A percentile compares a stretch with the other conserved stretches of the same genome.
phyloP scores from a whole-genome alignment of 805 yeast genomes.

The Metschnikowia sp. region DNA sequence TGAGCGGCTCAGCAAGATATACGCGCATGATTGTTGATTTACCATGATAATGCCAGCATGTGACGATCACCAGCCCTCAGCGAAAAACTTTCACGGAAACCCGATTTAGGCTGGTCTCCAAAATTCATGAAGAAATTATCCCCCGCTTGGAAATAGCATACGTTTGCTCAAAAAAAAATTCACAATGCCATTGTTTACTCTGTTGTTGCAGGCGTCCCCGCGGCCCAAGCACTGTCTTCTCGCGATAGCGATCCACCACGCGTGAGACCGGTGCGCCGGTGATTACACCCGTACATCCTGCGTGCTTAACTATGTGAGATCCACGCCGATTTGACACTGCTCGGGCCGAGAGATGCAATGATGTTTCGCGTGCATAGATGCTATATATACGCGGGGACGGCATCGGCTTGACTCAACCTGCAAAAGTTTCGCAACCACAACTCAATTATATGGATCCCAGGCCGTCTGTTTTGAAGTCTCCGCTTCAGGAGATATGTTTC shows the following conservation, averaged over 20 bases:
- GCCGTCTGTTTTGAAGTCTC: conserved; percentile 10
- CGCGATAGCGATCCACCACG: neutral
- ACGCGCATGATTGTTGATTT: too few species aligned
- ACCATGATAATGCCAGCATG: too few species aligned
- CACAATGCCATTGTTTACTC: too few species aligned
- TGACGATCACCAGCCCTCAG: too few species aligned
- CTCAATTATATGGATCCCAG: conserved; percentile 9
- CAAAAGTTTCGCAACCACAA: neutral
- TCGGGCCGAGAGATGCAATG: conserved; percentile 11
- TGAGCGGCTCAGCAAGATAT: too few species aligned
- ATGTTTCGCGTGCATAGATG: conserved; percentile 4
- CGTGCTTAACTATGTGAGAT: neutral
- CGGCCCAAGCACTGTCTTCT: neutral
- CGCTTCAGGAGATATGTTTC: conserved; percentile 12
- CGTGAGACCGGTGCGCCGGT: neutral
- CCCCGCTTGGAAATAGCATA: too few species aligned
- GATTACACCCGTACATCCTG: conserved; percentile 4
- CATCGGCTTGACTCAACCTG: neutral
- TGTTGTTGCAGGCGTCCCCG: too few species aligned
- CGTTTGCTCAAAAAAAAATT: too few species aligned
- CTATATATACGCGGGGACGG: neutral
- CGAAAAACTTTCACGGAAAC: too few species aligned
- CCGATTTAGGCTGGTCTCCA: too few species aligned
- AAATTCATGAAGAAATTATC: too few species aligned
- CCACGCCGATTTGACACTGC: neutral